Percentiles rank a stretch among this genome's conserved stretches.
phyloP scores from a whole-genome alignment of 768 basidiomycete species.

The Mycena vitilis region DNA sequence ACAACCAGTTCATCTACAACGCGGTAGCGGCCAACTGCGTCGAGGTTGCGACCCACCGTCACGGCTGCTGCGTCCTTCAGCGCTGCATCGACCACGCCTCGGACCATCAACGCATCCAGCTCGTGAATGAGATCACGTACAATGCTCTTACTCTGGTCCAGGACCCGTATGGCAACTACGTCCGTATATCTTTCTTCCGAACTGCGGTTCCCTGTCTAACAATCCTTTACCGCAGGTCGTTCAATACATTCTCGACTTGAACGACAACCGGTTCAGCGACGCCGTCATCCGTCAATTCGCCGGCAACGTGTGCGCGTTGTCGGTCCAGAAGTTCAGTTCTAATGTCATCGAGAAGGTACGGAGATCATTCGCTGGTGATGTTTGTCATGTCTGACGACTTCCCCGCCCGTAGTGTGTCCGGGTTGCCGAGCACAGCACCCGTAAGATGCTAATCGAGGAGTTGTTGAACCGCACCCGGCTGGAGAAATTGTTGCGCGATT shows the following conservation, averaged over 20 bases:
- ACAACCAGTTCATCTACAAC: conserved; percentile 99
- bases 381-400: conserved; percentile 17
- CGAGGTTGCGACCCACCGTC: conserved; percentile 97
- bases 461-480: conserved; percentile 93
- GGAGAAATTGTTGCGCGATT: conserved; percentile 96
- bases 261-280: conserved; percentile 98
- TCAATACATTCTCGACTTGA: conserved; percentile 98
- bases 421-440: conserved; percentile 94
- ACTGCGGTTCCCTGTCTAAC: conserved; percentile 9
- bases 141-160: conserved; percentile 98
- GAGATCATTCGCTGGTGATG: conserved; percentile 12
- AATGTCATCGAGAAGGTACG: conserved; percentile 97
- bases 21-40: conserved; percentile 99
- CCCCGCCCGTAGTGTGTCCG: conserved; percentile 74
- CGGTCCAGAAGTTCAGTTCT: conserved; percentile 99
- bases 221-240: conserved; percentile 70
- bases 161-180: conserved; percentile 96
- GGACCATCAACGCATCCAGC: conserved; percentile 92
- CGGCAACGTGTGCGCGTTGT: conserved; percentile 97
- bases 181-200: conserved; percentile 48
- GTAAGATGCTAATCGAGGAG: conserved; percentile 96
- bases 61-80: conserved; percentile 98
- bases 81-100: conserved; percentile 98
- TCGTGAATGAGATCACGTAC: conserved; percentile 99
- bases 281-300: conserved; percentile 97